Conservation (phyloP, 805 yeast genomes). For the Nakazawaea ishiwadae region DNA sequence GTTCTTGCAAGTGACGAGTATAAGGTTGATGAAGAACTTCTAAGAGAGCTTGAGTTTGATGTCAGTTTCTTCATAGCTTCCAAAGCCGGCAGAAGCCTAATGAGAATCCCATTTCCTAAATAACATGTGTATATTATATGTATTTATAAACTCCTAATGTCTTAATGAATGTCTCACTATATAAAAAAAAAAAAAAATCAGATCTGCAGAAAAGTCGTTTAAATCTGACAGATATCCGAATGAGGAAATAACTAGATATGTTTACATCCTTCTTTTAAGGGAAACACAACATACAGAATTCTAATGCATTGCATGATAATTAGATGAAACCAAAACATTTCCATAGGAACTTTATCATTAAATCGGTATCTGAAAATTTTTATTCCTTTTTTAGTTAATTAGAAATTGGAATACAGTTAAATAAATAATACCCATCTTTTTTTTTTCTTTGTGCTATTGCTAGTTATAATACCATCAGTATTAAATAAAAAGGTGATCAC, state of each 20-base stretch:
- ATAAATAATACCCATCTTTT: not conserved
- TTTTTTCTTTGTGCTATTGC: not conserved
- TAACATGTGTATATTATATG: not conserved
- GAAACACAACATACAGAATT: constrained; percentile 13
- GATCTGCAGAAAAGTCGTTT: constrained; percentile 1
- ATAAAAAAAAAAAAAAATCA: not conserved
- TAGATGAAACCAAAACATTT: not conserved
- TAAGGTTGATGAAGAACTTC: not conserved
- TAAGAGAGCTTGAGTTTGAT: constrained; percentile 4
- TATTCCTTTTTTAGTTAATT: constrained; percentile 5
- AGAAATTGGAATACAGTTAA: not conserved
- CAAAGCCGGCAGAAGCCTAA: not conserved
- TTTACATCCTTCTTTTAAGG: constrained; percentile 23
- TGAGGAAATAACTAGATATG: too few species aligned
- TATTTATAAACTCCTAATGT: not conserved
- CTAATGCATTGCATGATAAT: constrained; percentile 6
- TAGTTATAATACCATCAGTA: not conserved
- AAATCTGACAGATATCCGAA: too few species aligned
- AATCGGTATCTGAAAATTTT: constrained; percentile 3
- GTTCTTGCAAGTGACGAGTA: not conserved
- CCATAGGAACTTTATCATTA: constrained; percentile 1
- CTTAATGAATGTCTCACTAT: not conserved
- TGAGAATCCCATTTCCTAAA: constrained; percentile 2
- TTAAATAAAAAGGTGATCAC: too few species aligned
- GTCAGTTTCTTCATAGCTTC: constrained; percentile 1